These are phyloP conservation scores for Lactarius evosmus DNA, from an alignment of 768 basidiomycete species.

Conservation along the genomic window DNA sequence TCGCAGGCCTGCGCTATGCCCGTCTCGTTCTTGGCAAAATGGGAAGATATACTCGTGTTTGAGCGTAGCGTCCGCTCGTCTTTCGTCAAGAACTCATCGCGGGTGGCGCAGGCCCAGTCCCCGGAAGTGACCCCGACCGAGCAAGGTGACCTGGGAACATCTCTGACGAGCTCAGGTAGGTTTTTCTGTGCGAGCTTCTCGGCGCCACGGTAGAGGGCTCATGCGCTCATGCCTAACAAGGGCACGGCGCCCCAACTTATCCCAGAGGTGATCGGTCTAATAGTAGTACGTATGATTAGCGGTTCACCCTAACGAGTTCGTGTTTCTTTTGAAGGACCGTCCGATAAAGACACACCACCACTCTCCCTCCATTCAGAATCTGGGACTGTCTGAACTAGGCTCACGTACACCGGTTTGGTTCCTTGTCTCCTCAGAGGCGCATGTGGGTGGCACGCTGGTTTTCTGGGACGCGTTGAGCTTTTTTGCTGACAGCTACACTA, in stretches of 20 bases:
- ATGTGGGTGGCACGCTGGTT: neutral
- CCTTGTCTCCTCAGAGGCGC: neutral
- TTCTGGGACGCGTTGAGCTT: neutral
- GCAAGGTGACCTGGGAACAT: neutral
- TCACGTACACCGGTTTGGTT: neutral
- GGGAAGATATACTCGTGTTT: slow-evolving; percentile 20
- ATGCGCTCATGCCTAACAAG: neutral
- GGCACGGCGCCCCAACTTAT: neutral
- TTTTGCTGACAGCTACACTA: neutral
- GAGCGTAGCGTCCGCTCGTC: slow-evolving; percentile 18
- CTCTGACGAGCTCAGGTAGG: slow-evolving; percentile 1
- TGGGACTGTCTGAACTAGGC: neutral
- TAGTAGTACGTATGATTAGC: neutral
- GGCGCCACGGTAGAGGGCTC: neutral
- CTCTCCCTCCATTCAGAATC: neutral
- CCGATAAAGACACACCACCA: neutral
- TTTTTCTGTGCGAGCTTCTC: neutral
- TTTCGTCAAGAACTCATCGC: neutral
- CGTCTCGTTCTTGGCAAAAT: slow-evolving; percentile 22
- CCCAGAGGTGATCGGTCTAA: neutral
- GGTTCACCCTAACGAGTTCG: slow-evolving; percentile 1
- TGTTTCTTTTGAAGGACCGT: neutral
- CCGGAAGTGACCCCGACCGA: neutral
- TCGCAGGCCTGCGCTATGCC: slow-evolving; percentile 13
- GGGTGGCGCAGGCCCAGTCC: neutral